These are phyloP conservation scores for Lactifluus pinguis DNA, from an alignment of 768 basidiomycete genomes.

Conservation along the genomic window DNA sequence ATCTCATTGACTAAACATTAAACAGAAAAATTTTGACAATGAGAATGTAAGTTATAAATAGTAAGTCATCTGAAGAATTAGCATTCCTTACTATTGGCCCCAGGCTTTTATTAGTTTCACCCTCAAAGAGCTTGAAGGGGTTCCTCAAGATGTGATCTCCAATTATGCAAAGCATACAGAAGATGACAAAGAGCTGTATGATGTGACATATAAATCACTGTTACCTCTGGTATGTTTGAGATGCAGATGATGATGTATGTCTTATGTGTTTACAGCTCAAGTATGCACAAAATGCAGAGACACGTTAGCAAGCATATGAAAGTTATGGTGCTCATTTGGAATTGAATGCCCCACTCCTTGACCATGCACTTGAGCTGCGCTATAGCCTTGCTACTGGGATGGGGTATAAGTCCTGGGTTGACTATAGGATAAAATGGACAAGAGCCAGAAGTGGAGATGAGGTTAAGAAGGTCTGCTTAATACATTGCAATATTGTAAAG, in stretches of 20 bases:
- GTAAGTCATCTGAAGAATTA: not conserved
- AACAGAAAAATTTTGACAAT: constrained; percentile 82
- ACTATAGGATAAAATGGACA: constrained; percentile 75
- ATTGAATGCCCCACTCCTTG: constrained; percentile 62
- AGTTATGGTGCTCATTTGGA: constrained; percentile 59
- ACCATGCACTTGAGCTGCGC: constrained; percentile 59
- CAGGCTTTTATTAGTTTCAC: constrained; percentile 61
- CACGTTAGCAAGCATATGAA: constrained; percentile 56
- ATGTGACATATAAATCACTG: constrained; percentile 73
- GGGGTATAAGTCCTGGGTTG: constrained; percentile 74
- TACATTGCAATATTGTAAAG: not conserved
- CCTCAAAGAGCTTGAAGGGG: constrained; percentile 65
- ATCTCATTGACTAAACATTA: not conserved
- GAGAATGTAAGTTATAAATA: constrained; percentile 46
- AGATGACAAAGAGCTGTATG: constrained; percentile 49
- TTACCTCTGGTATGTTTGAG: constrained; percentile 54
- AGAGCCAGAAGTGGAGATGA: constrained; percentile 69
- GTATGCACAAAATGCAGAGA: constrained; percentile 62
- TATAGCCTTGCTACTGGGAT: constrained; percentile 59
- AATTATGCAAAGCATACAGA: constrained; percentile 64
- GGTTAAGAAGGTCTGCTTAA: constrained; percentile 41
- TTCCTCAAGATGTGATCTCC: constrained; percentile 72
- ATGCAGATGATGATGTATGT: not conserved
- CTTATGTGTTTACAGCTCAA: constrained; percentile 46
- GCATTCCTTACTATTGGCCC: not conserved